Evolutionary conservation across 1,284 basidiomycete genomes (phyloP).

Genomic region (Tilletia caries): DNA sequence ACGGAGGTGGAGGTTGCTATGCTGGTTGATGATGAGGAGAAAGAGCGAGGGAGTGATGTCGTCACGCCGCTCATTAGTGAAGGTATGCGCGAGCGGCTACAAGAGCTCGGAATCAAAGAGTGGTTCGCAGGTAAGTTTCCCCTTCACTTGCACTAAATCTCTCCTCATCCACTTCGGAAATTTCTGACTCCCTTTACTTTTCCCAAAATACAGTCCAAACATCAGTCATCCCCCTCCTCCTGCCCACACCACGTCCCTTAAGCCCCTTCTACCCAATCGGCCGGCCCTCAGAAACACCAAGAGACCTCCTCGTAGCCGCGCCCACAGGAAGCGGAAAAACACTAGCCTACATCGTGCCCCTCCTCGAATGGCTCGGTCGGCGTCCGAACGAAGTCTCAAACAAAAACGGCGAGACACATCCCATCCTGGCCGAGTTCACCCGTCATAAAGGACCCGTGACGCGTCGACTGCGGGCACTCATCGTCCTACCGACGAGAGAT

Average conservation of each 20-base stretch:
- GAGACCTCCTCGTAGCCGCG: conserved; percentile 91
- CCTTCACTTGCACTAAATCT: neutral
- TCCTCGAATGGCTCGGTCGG: conserved; percentile 64
- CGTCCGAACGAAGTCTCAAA: neutral
- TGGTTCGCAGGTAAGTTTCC: conserved; percentile 41
- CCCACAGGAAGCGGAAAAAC: conserved; percentile 98
- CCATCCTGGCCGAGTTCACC: conserved; percentile 1
- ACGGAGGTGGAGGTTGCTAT: neutral
- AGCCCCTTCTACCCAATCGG: conserved; percentile 69
- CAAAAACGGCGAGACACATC: conserved; percentile 9
- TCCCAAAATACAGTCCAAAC: conserved; percentile 72
- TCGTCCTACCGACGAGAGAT: conserved; percentile 91
- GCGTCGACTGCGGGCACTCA: conserved; percentile 73
- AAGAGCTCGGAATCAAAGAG: conserved; percentile 36
- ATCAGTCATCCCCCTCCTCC: conserved; percentile 71
- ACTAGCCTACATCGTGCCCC: conserved; percentile 85
- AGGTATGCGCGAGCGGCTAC: conserved; percentile 11
- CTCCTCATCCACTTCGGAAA: conserved; percentile 7
- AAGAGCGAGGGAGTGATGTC: neutral
- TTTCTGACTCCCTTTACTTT: neutral
- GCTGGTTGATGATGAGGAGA: no score
- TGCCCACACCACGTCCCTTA: conserved; percentile 55
- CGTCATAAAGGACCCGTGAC: conserved; percentile 17
- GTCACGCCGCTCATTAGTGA: conserved; percentile 11
- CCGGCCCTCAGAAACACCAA: conserved; percentile 57